phyloP scores from a whole-genome alignment of 805 yeast species.

The Saccharomycopsis sp. region DNA sequence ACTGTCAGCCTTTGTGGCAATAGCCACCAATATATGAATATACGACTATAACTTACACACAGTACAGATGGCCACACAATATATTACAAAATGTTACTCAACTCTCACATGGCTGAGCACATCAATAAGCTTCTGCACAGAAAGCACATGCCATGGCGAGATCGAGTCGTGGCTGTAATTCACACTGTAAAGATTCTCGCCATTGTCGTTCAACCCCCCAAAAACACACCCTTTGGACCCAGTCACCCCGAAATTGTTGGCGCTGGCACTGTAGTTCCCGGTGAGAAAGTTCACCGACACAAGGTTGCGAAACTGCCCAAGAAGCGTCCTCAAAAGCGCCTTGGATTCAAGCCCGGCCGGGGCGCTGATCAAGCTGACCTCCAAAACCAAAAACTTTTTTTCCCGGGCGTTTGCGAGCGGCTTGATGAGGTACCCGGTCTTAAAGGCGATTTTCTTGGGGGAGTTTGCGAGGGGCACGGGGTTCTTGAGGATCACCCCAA shows the following conservation, averaged over 20 bases:
- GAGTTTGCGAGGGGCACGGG: slow-evolving; percentile 65
- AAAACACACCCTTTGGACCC: slow-evolving; percentile 9
- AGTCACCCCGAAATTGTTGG: slow-evolving; percentile 5
- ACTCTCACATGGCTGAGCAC: slow-evolving; percentile 54
- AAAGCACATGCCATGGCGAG: slow-evolving; percentile 68
- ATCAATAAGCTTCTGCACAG: slow-evolving; percentile 57
- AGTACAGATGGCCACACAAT: too few relatives aligned
- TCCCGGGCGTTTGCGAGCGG: slow-evolving; percentile 27
- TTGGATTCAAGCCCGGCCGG: slow-evolving; percentile 57
- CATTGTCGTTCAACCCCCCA: slow-evolving; percentile 12
- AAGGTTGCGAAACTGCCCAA: slow-evolving; percentile 56
- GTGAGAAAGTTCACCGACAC: slow-evolving; percentile 30
- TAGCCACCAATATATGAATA: too few relatives aligned
- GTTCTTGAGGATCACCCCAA: slow-evolving; percentile 51
- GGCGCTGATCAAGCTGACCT: slow-evolving; percentile 65
- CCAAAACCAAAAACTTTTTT: slow-evolving; percentile 37
- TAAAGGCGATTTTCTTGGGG: slow-evolving; percentile 61
- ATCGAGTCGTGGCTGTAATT: slow-evolving; percentile 28
- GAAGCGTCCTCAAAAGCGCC: slow-evolving; percentile 45
- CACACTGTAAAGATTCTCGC: slow-evolving; percentile 1
- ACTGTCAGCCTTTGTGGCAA: too few relatives aligned
- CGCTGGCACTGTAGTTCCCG: slow-evolving; percentile 33
- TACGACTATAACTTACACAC: too few relatives aligned
- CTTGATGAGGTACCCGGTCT: slow-evolving; percentile 60
- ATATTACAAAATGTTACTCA: too few relatives aligned